Conservation (phyloP, 305 asterid species). For the Euphrasia arctica region DNA sequence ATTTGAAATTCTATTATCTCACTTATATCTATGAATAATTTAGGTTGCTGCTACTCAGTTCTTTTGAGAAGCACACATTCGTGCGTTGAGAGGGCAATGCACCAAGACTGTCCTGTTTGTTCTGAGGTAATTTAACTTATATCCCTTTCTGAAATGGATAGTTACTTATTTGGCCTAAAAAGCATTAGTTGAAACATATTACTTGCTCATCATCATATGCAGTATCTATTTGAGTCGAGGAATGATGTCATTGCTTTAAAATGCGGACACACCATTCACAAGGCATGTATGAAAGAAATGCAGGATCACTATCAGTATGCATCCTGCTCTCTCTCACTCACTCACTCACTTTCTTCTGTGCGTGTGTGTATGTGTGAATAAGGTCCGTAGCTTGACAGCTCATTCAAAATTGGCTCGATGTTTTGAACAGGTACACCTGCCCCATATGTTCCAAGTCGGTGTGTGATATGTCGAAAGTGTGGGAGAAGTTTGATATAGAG, state of each 20-base stretch:
- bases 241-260: constrained; percentile 64
- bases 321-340: not conserved
- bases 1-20: not conserved
- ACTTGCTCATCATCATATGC: not conserved
- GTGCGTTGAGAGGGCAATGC: constrained; percentile 91
- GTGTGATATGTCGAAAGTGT: constrained; percentile 85
- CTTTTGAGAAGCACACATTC: constrained; percentile 55
- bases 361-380: not conserved
- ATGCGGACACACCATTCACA: constrained; percentile 92
- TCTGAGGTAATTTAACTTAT: constrained; percentile 47
- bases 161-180: not conserved
- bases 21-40: constrained; percentile 8
- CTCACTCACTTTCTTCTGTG: not conserved
- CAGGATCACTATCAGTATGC: constrained; percentile 69
- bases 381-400: not conserved
- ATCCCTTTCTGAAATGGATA: too few relatives aligned
- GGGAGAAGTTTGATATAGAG: constrained; percentile 85
- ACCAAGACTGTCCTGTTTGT: constrained; percentile 87
- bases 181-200: not conserved
- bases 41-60: constrained; percentile 70
- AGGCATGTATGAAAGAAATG: constrained; percentile 77
- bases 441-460: constrained; percentile 87
- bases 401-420: too few relatives aligned
- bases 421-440: constrained; percentile 56
- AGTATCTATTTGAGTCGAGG: constrained; percentile 81